Base-by-base conservation (phyloP, 345 rosid genomes). In the Nasturtium officinale region DNA sequence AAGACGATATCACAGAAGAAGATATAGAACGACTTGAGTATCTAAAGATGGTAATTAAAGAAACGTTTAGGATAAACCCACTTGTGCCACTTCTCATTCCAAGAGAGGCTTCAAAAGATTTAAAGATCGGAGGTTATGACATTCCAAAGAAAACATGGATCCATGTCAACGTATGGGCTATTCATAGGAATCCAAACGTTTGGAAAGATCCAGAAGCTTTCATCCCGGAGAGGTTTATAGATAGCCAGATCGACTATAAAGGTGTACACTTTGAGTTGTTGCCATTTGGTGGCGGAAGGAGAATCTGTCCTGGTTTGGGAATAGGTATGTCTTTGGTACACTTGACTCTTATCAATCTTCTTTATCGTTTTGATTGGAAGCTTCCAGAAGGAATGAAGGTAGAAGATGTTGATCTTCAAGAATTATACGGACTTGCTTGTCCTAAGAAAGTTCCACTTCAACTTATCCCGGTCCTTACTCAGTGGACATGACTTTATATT, bases 211-310 rank as follows among this genome's bases (percentile, higher is more conserved):
- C 74, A 1, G 69, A 75, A 8, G 7, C 1, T 29, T 75, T 67
- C 58, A 67, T 67, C 5, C 78, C 78, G 0, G 78, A 75, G n/a
- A 67, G 78, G 55, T 75, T 75, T 51, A 50, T 67, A 20, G 74
- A 61, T 25, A 40, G 16, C 4, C 7, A 28, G 0, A 60, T 83
- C 6, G 90, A 87, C 70, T 85, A 73, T 40, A 84, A 13, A 35
- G 91, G 93, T 35, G 67, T 79, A 16, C 42, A 83, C 61, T 90
- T 71, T 26, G 87, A 85, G 77, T 21, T 83, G 3, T 69, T 85
- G 20, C 87, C 92, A 0, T 87, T 90, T 42, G 90, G 90, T 13
- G 53, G 80, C 2, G 92, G 96, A 1, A 72, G 93, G 20, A 77
- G 93, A 47, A 78, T 80, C 7, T 90, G 93, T 58, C 96, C 96